Conservation (phyloP, 1,284 basidiomycete species). For the Agroathelia rolfsii region DNA sequence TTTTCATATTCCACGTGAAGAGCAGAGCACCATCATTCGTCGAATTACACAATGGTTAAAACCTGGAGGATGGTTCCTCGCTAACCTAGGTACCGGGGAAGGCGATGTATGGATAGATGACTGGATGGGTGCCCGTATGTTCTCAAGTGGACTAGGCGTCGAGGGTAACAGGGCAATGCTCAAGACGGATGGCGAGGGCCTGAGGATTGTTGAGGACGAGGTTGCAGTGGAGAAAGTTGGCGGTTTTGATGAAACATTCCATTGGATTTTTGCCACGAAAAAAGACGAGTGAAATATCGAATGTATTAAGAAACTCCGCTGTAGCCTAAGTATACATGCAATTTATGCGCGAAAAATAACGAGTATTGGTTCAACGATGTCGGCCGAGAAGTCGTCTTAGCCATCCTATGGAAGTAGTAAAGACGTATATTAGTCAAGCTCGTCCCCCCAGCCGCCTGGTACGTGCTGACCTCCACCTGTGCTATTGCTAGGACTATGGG, state of each 20-base stretch:
- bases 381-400: too few species aligned
- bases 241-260: constrained; percentile 14
- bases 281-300: too few species aligned
- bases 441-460: constrained; percentile 6
- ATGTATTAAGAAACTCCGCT: too few species aligned
- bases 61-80: constrained; percentile 16
- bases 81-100: constrained; percentile 13
- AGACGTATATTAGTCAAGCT: constrained; percentile 3
- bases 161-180: constrained; percentile 17
- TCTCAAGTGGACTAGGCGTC: constrained; percentile 16
- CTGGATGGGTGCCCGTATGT: constrained; percentile 19
- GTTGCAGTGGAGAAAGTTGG: constrained; percentile 15
- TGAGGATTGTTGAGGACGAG: constrained; percentile 15
- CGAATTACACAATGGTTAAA: constrained; percentile 18
- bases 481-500: too few species aligned
- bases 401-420: too few species aligned
- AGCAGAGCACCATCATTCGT: constrained; percentile 16
- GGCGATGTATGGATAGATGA: constrained; percentile 13
- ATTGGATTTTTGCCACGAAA: constrained; percentile 19
- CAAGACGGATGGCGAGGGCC: constrained; percentile 10
- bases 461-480: constrained; percentile 1
- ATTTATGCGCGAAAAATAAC: constrained; percentile 7
- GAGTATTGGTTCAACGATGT: constrained; percentile 4
- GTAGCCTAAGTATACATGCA: too few species aligned
- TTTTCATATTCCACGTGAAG: constrained; percentile 18